Percentiles rank a stretch among this genome's conserved stretches.
These are phyloP conservation scores for Aspergillus heteromorphus DNA, from an alignment of 495 filamentous ascomycete species.

Conservation along the genomic window DNA sequence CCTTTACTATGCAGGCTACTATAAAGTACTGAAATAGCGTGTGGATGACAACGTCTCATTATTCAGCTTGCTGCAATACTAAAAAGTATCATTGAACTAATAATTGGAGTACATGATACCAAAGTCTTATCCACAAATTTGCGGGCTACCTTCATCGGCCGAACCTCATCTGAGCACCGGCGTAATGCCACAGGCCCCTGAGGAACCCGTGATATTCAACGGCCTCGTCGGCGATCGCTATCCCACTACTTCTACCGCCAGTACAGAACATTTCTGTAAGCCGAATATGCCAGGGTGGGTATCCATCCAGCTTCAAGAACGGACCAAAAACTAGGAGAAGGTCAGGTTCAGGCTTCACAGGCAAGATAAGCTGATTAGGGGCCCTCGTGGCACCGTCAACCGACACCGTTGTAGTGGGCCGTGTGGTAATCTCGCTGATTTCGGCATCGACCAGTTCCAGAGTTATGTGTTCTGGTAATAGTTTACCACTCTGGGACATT, in stretches of 20 bases:
- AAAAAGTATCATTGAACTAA: background rate
- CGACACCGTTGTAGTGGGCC: constrained; percentile 21
- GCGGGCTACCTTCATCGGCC: constrained; percentile 55
- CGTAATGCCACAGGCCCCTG: constrained; percentile 73
- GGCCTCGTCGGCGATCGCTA: constrained; percentile 39
- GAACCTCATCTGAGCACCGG: constrained; percentile 81
- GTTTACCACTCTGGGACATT: constrained; percentile 86
- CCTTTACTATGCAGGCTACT: too few relatives aligned
- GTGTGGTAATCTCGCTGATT: constrained; percentile 55
- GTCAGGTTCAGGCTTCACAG: constrained; percentile 66
- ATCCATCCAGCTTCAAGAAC: constrained; percentile 75
- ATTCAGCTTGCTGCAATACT: too few relatives aligned
- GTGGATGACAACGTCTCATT: too few relatives aligned
- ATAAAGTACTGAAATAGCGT: too few relatives aligned
- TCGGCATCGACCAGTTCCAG: constrained; percentile 87
- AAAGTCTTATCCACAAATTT: background rate
- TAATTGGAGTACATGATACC: background rate
- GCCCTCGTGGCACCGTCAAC: background rate
- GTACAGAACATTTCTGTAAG: constrained; percentile 85
- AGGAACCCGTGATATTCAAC: constrained; percentile 95
- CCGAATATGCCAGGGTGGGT: constrained; percentile 93
- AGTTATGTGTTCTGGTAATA: constrained; percentile 72
- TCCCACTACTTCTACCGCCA: constrained; percentile 36
- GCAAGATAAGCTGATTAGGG: background rate
- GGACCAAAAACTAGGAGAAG: constrained; percentile 82